Evolutionary conservation across 495 filamentous ascomycete species (phyloP).

Genomic region (Aspergillus egyptiacus): DNA sequence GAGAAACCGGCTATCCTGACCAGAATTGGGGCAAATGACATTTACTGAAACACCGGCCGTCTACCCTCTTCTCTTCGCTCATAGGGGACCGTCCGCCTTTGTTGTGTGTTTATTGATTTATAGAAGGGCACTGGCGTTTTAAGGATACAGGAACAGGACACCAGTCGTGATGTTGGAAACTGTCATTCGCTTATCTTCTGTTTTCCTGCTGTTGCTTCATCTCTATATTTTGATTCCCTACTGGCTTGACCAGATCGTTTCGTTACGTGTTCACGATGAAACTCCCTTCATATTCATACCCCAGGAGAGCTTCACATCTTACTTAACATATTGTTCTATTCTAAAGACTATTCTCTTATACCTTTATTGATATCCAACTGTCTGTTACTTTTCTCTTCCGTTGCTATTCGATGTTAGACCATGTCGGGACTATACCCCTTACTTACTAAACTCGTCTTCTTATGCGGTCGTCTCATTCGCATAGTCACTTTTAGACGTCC

Average conservation of each 20-base stretch:
- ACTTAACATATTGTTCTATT: too few relatives aligned
- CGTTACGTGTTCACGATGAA: slow-evolving; percentile 21
- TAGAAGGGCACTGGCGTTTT: slow-evolving; percentile 32
- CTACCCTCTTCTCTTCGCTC: not conserved
- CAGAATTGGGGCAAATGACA: slow-evolving; percentile 31
- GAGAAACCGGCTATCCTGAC: slow-evolving; percentile 28
- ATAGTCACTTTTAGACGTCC: not conserved
- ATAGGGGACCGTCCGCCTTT: not conserved
- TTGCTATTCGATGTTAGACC: too few relatives aligned
- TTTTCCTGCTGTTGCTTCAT: slow-evolving; percentile 10
- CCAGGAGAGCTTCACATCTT: slow-evolving; percentile 7
- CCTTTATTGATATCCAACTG: too few relatives aligned
- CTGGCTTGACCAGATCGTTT: slow-evolving; percentile 12
- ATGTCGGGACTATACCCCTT: too few relatives aligned
- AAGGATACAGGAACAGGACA: slow-evolving; percentile 15
- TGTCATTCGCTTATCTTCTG: slow-evolving; percentile 9
- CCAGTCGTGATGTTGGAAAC: slow-evolving; percentile 11
- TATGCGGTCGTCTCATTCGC: too few relatives aligned
- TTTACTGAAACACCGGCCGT: not conserved
- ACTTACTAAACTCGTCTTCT: too few relatives aligned
- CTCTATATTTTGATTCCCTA: slow-evolving; percentile 9
- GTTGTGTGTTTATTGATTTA: slow-evolving; percentile 1
- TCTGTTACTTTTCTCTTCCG: too few relatives aligned
- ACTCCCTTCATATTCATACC: slow-evolving; percentile 15
- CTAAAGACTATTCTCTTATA: too few relatives aligned